These are phyloP conservation scores for Acer yangbiense DNA, from an alignment of 345 rosid genomes.

Conservation along the genomic window DNA sequence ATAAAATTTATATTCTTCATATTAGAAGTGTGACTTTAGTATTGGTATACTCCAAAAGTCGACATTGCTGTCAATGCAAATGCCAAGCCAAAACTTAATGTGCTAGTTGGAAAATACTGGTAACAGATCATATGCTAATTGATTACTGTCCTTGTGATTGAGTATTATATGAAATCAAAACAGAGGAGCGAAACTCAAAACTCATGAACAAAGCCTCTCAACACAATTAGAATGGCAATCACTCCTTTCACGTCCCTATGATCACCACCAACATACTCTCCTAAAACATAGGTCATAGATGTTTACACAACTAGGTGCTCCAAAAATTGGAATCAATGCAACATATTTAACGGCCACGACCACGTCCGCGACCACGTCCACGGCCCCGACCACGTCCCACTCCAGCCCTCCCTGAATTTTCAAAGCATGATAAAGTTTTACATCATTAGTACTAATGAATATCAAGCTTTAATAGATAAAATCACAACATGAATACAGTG, in stretches of 20 bases:
- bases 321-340: constrained; percentile 28
- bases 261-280: constrained; percentile 4
- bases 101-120: neutral
- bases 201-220: constrained; percentile 12
- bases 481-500: neutral
- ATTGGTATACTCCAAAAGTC: too few species aligned
- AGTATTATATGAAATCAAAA: neutral
- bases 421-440: constrained; percentile 6
- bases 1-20: too few species aligned
- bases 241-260: constrained; percentile 17
- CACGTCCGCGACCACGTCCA: constrained; percentile 50
- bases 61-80: neutral
- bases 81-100: neutral
- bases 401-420: constrained; percentile 60
- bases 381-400: constrained; percentile 95
- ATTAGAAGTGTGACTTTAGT: neutral
- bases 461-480: neutral
- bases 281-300: constrained; percentile 28
- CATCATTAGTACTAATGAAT: neutral
- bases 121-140: neutral
- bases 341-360: constrained; percentile 67
- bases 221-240: constrained; percentile 1
- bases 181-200: neutral
- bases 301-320: constrained; percentile 29
- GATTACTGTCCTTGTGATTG: neutral